Evolutionary conservation across 2,329 filamentous ascomycete genomes (phyloP).

Genomic region (Sporothrix dimorphospora): DNA sequence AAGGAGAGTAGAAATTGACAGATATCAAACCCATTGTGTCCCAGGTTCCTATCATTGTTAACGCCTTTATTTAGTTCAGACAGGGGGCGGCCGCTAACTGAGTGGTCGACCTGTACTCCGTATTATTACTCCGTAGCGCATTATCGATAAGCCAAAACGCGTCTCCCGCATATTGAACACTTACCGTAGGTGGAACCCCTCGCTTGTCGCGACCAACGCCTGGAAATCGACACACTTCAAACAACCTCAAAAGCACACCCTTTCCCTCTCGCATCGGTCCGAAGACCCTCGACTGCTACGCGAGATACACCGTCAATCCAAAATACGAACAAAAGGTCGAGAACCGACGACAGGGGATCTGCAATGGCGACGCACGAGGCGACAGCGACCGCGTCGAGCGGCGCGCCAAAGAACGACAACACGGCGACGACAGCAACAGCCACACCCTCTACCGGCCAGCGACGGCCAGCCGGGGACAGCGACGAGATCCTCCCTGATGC

Average conservation of each 20-base stretch:
- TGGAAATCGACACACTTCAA: neutral
- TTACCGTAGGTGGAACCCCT: neutral
- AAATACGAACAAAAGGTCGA: neutral
- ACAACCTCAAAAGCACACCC: neutral
- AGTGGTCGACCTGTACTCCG: neutral
- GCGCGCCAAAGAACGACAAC: neutral
- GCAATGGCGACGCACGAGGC: constrained; percentile 23
- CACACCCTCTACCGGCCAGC: neutral
- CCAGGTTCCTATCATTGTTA: neutral
- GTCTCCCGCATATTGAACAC: constrained; percentile 21
- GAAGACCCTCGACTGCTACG: neutral
- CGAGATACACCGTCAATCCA: too few species aligned
- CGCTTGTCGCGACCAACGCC: neutral
- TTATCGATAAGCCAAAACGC: constrained; percentile 29
- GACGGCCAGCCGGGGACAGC: neutral
- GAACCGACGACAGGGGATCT: neutral
- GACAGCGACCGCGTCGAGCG: constrained; percentile 20
- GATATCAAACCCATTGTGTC: too few species aligned
- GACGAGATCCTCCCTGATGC: constrained; percentile 25
- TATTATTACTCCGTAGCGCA: too few species aligned
- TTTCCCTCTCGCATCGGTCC: neutral
- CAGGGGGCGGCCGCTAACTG: neutral
- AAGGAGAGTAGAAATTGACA: too few species aligned
- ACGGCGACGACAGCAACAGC: constrained; percentile 4
- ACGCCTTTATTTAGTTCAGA: neutral